Percentiles rank a stretch among this genome's conserved stretches.
Evolutionary conservation across 768 basidiomycete species (phyloP).

Genomic region (Suillus hirtellus): DNA sequence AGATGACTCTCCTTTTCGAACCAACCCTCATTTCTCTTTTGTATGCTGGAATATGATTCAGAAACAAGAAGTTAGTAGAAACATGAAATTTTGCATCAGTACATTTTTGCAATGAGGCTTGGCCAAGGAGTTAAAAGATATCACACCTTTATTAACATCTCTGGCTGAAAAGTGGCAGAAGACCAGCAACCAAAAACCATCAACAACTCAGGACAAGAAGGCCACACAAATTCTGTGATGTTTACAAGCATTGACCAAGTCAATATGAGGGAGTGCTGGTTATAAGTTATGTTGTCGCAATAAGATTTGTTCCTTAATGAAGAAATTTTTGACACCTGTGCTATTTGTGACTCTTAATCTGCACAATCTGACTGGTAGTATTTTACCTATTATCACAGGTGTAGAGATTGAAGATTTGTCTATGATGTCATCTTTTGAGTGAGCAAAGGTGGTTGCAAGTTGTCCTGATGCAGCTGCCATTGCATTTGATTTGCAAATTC

Average conservation of each 20-base stretch:
- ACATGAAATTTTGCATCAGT: conserved; percentile 5
- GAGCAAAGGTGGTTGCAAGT: no score
- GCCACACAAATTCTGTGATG: no score
- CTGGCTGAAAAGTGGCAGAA: not conserved
- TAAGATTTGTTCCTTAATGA: not conserved
- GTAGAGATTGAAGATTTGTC: no score
- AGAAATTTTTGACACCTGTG: not conserved
- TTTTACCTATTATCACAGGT: no score
- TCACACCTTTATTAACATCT: not conserved
- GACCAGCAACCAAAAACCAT: fast-evolving
- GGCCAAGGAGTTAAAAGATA: not conserved
- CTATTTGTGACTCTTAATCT: not conserved
- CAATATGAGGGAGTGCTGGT: no score
- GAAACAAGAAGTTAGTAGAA: conserved; percentile 14
- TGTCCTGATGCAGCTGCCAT: not conserved
- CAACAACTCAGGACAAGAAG: not conserved
- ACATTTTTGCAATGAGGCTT: not conserved
- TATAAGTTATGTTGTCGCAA: not conserved
- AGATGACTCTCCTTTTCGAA: conserved; percentile 1
- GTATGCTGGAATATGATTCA: conserved; percentile 15
- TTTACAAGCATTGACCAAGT: no score
- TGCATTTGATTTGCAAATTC: not conserved
- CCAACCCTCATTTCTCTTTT: not conserved
- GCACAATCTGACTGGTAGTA: not conserved
- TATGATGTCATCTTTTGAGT: no score